Conservation (phyloP, 2,329 filamentous ascomycete species). For the Penicillium sp. region DNA sequence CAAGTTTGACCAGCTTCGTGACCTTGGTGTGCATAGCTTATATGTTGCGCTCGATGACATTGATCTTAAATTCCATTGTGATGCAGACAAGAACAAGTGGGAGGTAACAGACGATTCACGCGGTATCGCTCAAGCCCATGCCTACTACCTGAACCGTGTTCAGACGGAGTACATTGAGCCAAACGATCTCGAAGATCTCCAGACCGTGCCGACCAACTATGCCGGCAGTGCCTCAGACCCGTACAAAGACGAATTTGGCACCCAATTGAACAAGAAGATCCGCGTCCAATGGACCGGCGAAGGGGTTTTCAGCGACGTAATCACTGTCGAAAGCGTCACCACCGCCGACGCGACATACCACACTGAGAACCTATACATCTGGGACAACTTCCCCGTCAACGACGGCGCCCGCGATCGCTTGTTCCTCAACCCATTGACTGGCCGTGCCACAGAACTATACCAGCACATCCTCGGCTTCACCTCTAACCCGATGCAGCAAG, state of each 20-base stretch:
- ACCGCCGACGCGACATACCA: constrained; percentile 18
- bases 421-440: constrained; percentile 26
- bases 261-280: constrained; percentile 24
- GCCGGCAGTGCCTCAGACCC: not conserved
- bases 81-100: not conserved
- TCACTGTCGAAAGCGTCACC: constrained; percentile 10
- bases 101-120: not conserved
- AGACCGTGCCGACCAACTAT: not conserved
- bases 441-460: constrained; percentile 18
- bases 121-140: not conserved
- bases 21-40: not conserved
- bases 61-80: not conserved
- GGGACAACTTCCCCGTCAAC: constrained; percentile 30
- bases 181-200: not conserved
- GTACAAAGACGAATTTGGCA: constrained; percentile 17
- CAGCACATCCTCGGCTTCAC: constrained; percentile 25
- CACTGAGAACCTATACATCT: constrained; percentile 24
- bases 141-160: constrained; percentile 1
- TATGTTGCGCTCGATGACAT: constrained; percentile 2
- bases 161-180: not conserved
- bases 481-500: constrained; percentile 22
- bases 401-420: constrained; percentile 22
- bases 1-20: not conserved
- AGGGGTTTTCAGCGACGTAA: constrained; percentile 23
- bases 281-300: constrained; percentile 28